phyloP scores from a whole-genome alignment of 1,284 basidiomycete species.

The Ceratobasidium sp. region DNA sequence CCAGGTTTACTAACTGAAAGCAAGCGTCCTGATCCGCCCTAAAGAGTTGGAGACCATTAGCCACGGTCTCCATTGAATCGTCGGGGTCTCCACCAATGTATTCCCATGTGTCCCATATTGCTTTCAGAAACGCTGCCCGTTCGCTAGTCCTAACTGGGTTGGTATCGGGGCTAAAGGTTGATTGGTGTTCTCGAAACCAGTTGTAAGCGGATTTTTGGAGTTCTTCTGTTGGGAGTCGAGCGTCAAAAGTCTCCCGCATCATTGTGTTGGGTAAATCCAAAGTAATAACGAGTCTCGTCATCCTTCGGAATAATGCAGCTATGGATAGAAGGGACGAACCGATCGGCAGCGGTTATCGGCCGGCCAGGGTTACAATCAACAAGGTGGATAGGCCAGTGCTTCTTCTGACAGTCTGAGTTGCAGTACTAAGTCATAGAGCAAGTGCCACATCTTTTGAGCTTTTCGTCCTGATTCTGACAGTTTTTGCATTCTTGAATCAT shows the following conservation, averaged over 20 bases:
- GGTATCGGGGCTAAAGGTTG: not conserved
- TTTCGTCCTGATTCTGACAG: not conserved
- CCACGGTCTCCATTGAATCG: constrained; percentile 48
- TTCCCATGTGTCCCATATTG: not conserved
- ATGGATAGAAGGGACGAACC: constrained; percentile 24
- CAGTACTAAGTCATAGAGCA: constrained; percentile 18
- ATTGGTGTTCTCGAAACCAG: not conserved
- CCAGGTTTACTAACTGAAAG: constrained; percentile 47
- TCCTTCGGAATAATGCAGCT: constrained; percentile 47
- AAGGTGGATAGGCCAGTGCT: constrained; percentile 18
- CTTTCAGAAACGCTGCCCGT: not conserved
- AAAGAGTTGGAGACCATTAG: constrained; percentile 41
- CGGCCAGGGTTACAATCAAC: constrained; percentile 11
- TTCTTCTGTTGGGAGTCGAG: constrained; percentile 41
- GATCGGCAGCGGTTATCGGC: constrained; percentile 14
- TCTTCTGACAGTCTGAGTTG: not conserved
- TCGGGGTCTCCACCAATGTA: constrained; percentile 44
- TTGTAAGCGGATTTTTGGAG: constrained; percentile 35
- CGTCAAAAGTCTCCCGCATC: constrained; percentile 49
- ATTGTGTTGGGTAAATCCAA: constrained; percentile 50
- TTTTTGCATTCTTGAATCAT: not conserved
- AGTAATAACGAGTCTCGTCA: constrained; percentile 49
- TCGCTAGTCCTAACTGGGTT: not conserved
- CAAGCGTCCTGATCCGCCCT: constrained; percentile 44
- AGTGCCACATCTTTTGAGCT: not conserved